Evolutionary conservation across 2,329 filamentous ascomycete species (phyloP), one percentile per base, ranked within the genome.

Genomic region (Trichothecium roseum): DNA sequence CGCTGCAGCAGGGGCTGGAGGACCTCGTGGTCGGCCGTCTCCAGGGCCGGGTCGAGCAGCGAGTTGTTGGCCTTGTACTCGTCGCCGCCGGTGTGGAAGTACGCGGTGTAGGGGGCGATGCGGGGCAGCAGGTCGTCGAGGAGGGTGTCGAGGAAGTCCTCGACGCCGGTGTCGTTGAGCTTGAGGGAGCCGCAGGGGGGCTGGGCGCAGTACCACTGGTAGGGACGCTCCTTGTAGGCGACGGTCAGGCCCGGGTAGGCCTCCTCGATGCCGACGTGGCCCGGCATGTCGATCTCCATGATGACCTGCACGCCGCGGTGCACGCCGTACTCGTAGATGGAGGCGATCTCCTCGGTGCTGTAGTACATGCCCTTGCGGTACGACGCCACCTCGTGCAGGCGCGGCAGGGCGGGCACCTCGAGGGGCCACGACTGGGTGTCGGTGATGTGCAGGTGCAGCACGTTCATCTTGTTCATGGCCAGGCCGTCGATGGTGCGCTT

Each of bases 21-120:
- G 12, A 89, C 69, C 1, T 63, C 56, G 0, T 68, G 62, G 36
- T 77, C 63, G 52, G 81, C 85, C 22, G 78, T 82, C 5, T 67
- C 56, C 27, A 94, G 76, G 1, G 74, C 81, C 4, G 79, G 73
- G 52, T 94, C 86, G 9, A 89, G 69, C 28, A 64, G 64, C 50
- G 64, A 68, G 16, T 62, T 55, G 48, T 88, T 80, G 41, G 67
- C 68, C 56, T 91, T 89, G 41, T 93, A 76, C 62, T 94, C 87
- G 49, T 94, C 87, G 37, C 87, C 87, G 30, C 87, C 87, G 1
- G 83, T 83, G 60, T 94, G 86, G 64, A 89, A 93, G 60, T 89
- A 75, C 6, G 74, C 62, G 3, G 80, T 69, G 55, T 84, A 85
- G 0, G 79, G 76, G 8, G 65, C 60, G 9, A 87, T 56, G 18